phyloP scores from a whole-genome alignment of 1,139 yeast genomes.

The Yamadazyma kanchanaburiensis region DNA sequence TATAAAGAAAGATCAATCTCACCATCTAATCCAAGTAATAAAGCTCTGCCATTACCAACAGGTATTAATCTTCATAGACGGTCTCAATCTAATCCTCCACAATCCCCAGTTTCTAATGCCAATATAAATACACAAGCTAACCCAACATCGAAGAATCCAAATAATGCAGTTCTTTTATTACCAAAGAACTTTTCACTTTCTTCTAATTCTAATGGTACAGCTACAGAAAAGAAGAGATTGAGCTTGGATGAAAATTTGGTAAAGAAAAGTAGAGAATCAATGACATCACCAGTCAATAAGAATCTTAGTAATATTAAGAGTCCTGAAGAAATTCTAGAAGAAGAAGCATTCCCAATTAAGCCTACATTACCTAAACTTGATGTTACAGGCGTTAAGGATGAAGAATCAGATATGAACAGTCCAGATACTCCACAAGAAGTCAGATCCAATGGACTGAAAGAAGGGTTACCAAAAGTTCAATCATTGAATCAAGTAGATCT shows the following conservation, averaged over 20 bases:
- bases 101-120: slow-evolving; percentile 20
- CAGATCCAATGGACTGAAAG: neutral
- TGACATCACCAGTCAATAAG: slow-evolving; percentile 13
- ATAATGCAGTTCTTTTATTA: slow-evolving; percentile 27
- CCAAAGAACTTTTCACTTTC: slow-evolving; percentile 42
- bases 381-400: slow-evolving; percentile 5
- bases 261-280: slow-evolving; percentile 14
- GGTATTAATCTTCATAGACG: slow-evolving; percentile 23
- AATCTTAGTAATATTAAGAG: slow-evolving; percentile 18
- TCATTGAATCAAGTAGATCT: neutral
- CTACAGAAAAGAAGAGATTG: slow-evolving; percentile 20
- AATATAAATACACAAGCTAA: slow-evolving; percentile 1
- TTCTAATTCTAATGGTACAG: slow-evolving; percentile 6
- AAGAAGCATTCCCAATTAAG: slow-evolving; percentile 9
- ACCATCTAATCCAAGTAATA: slow-evolving; percentile 16
- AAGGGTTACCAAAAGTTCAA: neutral
- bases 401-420: slow-evolving; percentile 3
- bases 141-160: slow-evolving; percentile 13
- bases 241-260: slow-evolving; percentile 28
- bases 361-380: slow-evolving; percentile 10
- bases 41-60: slow-evolving; percentile 14
- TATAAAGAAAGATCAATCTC: slow-evolving; percentile 33
- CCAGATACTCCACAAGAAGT: slow-evolving; percentile 4
- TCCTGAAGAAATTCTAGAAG: slow-evolving; percentile 8
- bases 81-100: slow-evolving; percentile 34